Conservation (phyloP, 2,329 filamentous ascomycete species). For the Xylariaceae sp. region DNA sequence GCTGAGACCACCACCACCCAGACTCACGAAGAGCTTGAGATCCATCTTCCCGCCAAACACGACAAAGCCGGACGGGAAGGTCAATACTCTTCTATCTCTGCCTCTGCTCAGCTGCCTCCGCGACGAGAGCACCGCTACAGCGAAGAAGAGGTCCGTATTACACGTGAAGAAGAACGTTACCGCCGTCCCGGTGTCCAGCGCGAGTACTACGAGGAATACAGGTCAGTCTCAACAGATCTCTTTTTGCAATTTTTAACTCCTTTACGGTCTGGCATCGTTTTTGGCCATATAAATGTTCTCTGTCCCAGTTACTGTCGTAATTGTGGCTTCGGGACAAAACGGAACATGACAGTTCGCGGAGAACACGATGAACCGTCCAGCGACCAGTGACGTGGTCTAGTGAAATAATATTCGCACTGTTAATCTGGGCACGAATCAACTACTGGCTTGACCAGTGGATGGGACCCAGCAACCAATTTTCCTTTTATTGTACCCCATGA, state of each 20-base stretch:
- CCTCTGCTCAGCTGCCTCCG: conserved; percentile 67
- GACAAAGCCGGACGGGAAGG: conserved; percentile 97
- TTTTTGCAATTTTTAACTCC: background rate
- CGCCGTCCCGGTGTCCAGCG: conserved; percentile 72
- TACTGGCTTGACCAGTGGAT: conserved; percentile 15
- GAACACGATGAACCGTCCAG: conserved; percentile 2
- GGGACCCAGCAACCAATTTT: conserved; percentile 24
- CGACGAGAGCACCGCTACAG: conserved; percentile 67
- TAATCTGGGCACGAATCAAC: conserved; percentile 6
- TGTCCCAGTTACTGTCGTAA: too few species aligned
- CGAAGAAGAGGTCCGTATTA: conserved; percentile 85
- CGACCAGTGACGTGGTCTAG: conserved; percentile 1
- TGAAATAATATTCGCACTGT: conserved; percentile 26
- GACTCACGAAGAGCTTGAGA: conserved; percentile 87
- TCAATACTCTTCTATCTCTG: conserved; percentile 79
- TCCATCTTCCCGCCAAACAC: conserved; percentile 68
- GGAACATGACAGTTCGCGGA: background rate
- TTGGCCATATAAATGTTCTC: background rate
- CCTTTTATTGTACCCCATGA: conserved; percentile 23
- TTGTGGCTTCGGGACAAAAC: too few species aligned
- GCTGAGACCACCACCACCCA: conserved; percentile 62
- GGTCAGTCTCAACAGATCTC: conserved; percentile 45
- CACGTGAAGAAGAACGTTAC: conserved; percentile 78
- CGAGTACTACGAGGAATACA: conserved; percentile 60
- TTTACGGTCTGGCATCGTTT: background rate